Evolutionary conservation across 345 rosid species (phyloP), one percentile per base, ranked within the genome.

Genomic region (Cardamine resedifolia): DNA sequence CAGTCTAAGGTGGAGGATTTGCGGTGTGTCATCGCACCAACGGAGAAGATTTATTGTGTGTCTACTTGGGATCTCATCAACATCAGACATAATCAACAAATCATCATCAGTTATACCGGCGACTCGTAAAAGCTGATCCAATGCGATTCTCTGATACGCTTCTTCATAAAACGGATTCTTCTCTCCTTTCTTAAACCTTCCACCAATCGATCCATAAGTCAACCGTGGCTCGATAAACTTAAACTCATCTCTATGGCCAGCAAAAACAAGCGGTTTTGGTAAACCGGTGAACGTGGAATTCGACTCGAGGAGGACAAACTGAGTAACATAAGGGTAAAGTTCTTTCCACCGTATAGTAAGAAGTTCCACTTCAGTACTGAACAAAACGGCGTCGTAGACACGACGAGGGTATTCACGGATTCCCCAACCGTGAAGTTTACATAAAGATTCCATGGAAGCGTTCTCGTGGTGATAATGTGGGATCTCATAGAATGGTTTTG

Each of bases 391-490:
- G 77, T 90, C 97, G 48, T 78, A 90, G 43, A 90, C 97, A 7
- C 92, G 92, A 20, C 97, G 84, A 20, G 97, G 97, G 73, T 81
- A 88, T 57, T 90, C 97, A 6, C 97, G 89, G 24, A 78, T 78
- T n/a, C 85, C 83, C 97, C 97, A 90, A 15, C 97, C 97, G 10
- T 90, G 97, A 59, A 90, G 95, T 53, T 78, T 88, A 84, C 97
- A 90, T 33, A 88, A 88, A 12, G 79, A 85, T 70, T 81, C 88
- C 97, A 88, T 88, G 0, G 95, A 82, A 62, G 88, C 89, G 36
- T 90, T 90, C 81, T 85, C 97, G 20, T 87, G 91, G 77, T 90
- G 86, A 73, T 88, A 88, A 70, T 90, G 96, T 0, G 95, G 92
- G 28, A 88, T 87, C 44, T 88, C 87, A 26, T 88, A 72, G 79